Evolutionary conservation across 805 yeast species (phyloP).

Genomic region (Sugiyamaella boreocaroliniensis): DNA sequence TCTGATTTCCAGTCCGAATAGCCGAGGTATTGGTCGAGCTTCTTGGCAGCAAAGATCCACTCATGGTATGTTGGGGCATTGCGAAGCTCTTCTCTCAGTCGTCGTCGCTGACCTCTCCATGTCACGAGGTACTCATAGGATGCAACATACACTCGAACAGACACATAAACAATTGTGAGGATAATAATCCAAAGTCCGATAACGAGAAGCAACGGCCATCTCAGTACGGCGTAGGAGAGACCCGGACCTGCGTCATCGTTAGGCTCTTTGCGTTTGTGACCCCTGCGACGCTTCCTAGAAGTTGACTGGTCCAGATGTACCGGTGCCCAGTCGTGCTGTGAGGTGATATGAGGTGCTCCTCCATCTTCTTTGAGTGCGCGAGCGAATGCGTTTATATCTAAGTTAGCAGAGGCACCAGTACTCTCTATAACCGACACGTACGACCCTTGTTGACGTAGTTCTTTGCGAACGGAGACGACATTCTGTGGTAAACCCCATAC

Average conservation of each 20-base stretch:
- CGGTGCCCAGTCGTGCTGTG: slow-evolving; percentile 45
- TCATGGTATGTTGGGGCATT: slow-evolving; percentile 48
- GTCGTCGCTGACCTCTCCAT: slow-evolving; percentile 53
- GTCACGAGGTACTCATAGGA: slow-evolving; percentile 52
- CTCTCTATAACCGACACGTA: slow-evolving; percentile 1
- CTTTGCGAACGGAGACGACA: slow-evolving; percentile 7
- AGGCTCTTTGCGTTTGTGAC: background rate
- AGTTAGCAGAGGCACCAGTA: background rate
- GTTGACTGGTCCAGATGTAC: slow-evolving; percentile 17
- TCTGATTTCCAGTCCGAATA: slow-evolving; percentile 53
- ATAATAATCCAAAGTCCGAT: slow-evolving; percentile 49
- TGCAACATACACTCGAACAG: slow-evolving; percentile 55
- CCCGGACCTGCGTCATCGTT: slow-evolving; percentile 26
- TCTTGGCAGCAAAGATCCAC: slow-evolving; percentile 54
- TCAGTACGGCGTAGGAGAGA: slow-evolving; percentile 41
- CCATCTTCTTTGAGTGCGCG: slow-evolving; percentile 35
- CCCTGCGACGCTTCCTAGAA: background rate
- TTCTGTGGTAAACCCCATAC: background rate
- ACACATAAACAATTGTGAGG: slow-evolving; percentile 43
- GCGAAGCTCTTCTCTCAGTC: slow-evolving; percentile 45
- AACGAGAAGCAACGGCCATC: slow-evolving; percentile 59
- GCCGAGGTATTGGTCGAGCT: slow-evolving; percentile 50
- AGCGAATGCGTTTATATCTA: slow-evolving; percentile 34
- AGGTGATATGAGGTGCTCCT: slow-evolving; percentile 28
- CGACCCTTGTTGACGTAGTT: slow-evolving; percentile 14